These are phyloP conservation scores for Pestalotiopsis sp. DNA, from an alignment of 2,329 filamentous ascomycete species.

Conservation along the genomic window DNA sequence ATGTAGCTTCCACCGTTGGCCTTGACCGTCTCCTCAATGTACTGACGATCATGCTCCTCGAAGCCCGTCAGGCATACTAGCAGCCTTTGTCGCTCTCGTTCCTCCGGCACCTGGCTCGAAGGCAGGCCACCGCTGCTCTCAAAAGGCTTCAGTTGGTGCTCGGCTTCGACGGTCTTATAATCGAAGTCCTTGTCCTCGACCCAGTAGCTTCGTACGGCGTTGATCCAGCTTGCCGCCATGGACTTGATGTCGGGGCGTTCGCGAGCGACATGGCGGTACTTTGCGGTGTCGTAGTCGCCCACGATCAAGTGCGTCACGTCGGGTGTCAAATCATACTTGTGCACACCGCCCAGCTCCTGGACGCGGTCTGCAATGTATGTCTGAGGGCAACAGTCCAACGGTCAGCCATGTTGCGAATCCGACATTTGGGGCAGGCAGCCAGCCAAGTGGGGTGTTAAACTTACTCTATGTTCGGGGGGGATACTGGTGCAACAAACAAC, in stretches of 20 bases:
- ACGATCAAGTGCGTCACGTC: constrained; percentile 95
- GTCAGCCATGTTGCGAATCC: not conserved
- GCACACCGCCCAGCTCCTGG: constrained; percentile 79
- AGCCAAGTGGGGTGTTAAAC: constrained; percentile 29
- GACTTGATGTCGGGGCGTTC: constrained; percentile 85
- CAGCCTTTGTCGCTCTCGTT: constrained; percentile 42
- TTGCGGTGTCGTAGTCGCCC: constrained; percentile 84
- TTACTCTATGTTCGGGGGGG: constrained; percentile 75
- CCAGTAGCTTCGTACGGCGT: constrained; percentile 80
- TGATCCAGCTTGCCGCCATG: constrained; percentile 82
- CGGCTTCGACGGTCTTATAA: constrained; percentile 67
- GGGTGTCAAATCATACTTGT: constrained; percentile 89
- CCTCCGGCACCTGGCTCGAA: constrained; percentile 25
- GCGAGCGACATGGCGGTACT: constrained; percentile 93
- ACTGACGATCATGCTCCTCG: constrained; percentile 40
- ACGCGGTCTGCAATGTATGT: constrained; percentile 65
- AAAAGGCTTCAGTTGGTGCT: constrained; percentile 68
- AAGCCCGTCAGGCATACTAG: constrained; percentile 61
- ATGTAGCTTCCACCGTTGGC: constrained; percentile 81
- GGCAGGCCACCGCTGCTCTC: constrained; percentile 52
- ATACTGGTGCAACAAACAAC: constrained; percentile 90
- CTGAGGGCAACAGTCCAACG: constrained; percentile 30
- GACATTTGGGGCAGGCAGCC: not conserved
- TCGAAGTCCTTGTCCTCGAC: constrained; percentile 77
- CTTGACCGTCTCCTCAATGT: constrained; percentile 68